These are phyloP conservation scores for Fonsecaea erecta DNA, from an alignment of 2,329 filamentous ascomycete species.

Conservation along the genomic window DNA sequence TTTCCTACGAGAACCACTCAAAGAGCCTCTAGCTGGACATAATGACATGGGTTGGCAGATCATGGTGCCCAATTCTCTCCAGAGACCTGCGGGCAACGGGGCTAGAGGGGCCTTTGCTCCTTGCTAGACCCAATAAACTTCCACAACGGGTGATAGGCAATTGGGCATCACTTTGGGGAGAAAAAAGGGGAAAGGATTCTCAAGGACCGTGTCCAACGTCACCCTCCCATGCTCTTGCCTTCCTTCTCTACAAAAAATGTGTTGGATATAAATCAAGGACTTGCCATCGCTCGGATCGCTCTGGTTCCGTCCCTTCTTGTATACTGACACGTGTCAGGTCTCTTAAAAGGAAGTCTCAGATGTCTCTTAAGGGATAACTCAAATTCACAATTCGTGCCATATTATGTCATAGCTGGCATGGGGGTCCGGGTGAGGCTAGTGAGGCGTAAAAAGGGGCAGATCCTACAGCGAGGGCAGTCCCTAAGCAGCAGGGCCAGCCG, in stretches of 20 bases:
- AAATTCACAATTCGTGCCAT: not conserved
- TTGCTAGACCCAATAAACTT: not conserved
- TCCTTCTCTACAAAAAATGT: not conserved
- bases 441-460: not conserved
- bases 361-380: not conserved
- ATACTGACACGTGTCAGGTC: not conserved
- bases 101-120: conserved; percentile 8
- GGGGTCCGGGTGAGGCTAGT: no score
- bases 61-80: conserved; percentile 22
- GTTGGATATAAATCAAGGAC: not conserved
- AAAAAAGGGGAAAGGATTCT: conserved; percentile 17
- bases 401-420: conserved; percentile 15
- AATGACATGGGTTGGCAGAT: conserved; percentile 18
- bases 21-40: conserved; percentile 4
- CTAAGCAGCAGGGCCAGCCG: conserved; percentile 1
- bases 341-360: not conserved
- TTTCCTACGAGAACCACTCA: conserved; percentile 1
- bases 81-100: conserved; percentile 6
- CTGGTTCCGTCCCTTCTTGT: not conserved
- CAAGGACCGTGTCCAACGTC: not conserved
- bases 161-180: conserved; percentile 16
- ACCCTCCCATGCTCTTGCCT: not conserved
- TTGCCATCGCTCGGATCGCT: conserved; percentile 2
- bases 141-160: conserved; percentile 7
- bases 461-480: not conserved